phyloP scores from a whole-genome alignment of 345 rosid species.

The Eucalyptus leucophloia region DNA sequence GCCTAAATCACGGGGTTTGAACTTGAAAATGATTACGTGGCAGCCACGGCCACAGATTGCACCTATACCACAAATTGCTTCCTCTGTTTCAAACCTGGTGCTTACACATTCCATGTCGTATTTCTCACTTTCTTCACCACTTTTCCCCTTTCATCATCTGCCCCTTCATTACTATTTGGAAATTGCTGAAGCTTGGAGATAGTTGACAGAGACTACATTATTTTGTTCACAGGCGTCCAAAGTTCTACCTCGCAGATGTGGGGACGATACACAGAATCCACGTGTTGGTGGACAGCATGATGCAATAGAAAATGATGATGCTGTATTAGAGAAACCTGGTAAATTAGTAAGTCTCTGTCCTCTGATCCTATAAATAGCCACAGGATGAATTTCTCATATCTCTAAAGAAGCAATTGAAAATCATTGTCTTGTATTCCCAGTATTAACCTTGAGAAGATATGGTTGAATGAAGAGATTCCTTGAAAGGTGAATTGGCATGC shows the following conservation, averaged over 20 bases:
- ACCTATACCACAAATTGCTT: conserved; percentile 38
- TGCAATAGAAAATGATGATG: conserved; percentile 13
- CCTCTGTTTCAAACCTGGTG: conserved; percentile 80
- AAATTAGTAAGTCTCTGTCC: conserved; percentile 29
- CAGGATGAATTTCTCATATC: neutral
- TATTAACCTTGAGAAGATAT: neutral
- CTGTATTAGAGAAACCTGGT: conserved; percentile 27
- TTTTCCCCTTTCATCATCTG: neutral
- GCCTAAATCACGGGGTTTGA: conserved; percentile 15
- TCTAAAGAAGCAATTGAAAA: neutral
- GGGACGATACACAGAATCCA: conserved; percentile 13
- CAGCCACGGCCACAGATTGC: conserved; percentile 36
- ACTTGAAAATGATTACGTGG: conserved; percentile 47
- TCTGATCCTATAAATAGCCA: neutral
- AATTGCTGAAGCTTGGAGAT: neutral
- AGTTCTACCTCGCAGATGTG: conserved; percentile 22
- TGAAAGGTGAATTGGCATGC: neutral
- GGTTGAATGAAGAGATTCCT: neutral
- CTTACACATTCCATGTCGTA: conserved; percentile 10
- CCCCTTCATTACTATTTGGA: neutral
- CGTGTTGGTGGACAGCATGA: conserved; percentile 14
- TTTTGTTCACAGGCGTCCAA: conserved; percentile 40
- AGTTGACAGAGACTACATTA: neutral
- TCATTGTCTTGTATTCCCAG: neutral
- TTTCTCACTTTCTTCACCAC: neutral